phyloP scores from a whole-genome alignment of 169 alveolate species.

The Fabrea salina region DNA sequence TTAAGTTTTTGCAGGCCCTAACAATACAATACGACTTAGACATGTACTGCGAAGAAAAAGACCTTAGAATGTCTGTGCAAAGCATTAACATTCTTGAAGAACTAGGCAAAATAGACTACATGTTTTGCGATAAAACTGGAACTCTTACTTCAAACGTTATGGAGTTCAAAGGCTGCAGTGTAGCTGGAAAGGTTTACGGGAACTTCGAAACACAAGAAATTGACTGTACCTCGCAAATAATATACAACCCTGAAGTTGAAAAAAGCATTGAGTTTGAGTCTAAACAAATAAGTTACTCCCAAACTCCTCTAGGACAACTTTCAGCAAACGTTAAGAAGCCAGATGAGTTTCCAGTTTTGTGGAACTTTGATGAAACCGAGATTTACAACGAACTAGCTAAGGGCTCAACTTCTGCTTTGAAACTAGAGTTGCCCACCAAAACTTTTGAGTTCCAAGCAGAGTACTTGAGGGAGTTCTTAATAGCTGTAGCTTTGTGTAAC shows the following conservation, averaged over 20 bases:
- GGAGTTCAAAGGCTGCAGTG: conserved; percentile 72
- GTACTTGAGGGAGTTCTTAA: background rate
- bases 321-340: background rate
- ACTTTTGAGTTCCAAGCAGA: background rate
- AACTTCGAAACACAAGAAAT: background rate
- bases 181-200: conserved; percentile 5
- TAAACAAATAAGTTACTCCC: background rate
- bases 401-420: background rate
- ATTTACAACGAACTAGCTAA: background rate
- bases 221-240: background rate
- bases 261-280: background rate
- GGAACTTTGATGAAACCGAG: background rate
- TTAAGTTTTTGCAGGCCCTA: conserved; percentile 77
- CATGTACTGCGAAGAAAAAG: conserved; percentile 65
- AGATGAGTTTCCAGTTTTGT: background rate
- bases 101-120: conserved; percentile 69
- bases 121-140: conserved; percentile 94
- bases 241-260: background rate
- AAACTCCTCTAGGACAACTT: background rate
- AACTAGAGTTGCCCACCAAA: background rate
- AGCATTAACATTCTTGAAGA: conserved; percentile 80
- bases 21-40: conserved; percentile 65
- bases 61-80: conserved; percentile 59
- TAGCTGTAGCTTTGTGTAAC: conserved; percentile 45
- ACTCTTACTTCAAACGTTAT: conserved; percentile 95